These are phyloP conservation scores for Combretum micranthum DNA, from an alignment of 345 rosid species.

Conservation along the genomic window DNA sequence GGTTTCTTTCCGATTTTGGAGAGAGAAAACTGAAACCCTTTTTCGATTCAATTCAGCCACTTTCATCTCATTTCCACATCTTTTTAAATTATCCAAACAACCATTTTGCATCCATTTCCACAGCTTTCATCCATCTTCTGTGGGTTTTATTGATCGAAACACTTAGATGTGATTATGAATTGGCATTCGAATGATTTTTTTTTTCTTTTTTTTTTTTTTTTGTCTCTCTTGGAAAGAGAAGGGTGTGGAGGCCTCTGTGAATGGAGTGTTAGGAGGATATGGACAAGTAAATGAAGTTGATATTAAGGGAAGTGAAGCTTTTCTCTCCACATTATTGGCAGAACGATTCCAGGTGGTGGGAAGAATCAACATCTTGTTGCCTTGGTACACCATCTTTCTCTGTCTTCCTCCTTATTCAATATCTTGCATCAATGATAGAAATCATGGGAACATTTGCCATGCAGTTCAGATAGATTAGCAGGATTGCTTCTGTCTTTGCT, in stretches of 20 bases:
- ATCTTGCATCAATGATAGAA: background rate
- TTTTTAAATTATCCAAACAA: too few species aligned
- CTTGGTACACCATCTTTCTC: constrained; percentile 48
- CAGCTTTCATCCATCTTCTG: too few species aligned
- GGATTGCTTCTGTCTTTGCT: too few species aligned
- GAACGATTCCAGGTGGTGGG: constrained; percentile 47
- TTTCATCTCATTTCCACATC: too few species aligned
- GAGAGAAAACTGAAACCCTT: too few species aligned
- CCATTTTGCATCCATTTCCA: too few species aligned
- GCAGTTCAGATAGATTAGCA: too few species aligned
- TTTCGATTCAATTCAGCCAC: too few species aligned
- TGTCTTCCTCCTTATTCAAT: background rate
- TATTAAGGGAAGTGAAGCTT: constrained; percentile 69
- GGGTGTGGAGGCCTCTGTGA: constrained; percentile 93
- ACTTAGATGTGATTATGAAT: background rate
- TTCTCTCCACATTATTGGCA: constrained; percentile 54
- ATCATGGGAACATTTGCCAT: too few species aligned
- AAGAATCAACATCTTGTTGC: constrained; percentile 63
- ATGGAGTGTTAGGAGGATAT: constrained; percentile 94
- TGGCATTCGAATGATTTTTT: background rate
- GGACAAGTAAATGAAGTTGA: constrained; percentile 82
- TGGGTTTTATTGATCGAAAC: background rate
- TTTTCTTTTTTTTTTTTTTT: too few species aligned
- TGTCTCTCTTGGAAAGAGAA: too few species aligned
- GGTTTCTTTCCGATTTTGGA: too few species aligned